Evolutionary conservation across 176 grass and related monocot genomes (phyloP).

Genomic region (Juncus inflexus): DNA sequence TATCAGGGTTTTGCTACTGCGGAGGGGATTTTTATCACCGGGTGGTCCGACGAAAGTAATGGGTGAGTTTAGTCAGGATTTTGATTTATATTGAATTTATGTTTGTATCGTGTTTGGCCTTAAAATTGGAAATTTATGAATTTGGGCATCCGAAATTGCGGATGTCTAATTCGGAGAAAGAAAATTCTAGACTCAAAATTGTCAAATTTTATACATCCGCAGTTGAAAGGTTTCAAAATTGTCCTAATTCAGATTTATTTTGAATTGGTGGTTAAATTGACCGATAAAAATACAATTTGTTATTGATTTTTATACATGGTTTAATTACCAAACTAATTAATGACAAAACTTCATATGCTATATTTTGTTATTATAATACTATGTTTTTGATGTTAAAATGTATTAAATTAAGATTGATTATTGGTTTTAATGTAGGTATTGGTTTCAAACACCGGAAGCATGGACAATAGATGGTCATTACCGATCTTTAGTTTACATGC

Average conservation of each 20-base stretch:
- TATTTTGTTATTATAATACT: too few species aligned
- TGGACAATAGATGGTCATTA: conserved; percentile 85
- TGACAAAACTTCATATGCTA: too few species aligned
- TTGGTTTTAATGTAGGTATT: conserved; percentile 49
- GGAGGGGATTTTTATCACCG: conserved; percentile 74
- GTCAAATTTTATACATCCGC: neutral
- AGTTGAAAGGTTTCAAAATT: too few species aligned
- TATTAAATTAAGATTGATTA: conserved; percentile 1
- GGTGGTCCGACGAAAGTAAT: conserved; percentile 91
- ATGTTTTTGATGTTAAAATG: too few species aligned
- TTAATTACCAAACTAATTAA: too few species aligned
- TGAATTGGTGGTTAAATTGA: too few species aligned
- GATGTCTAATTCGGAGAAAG: too few species aligned
- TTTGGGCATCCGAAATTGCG: too few species aligned
- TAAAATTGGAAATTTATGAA: too few species aligned
- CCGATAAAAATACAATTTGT: too few species aligned
- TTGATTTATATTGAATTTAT: neutral
- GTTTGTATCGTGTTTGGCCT: neutral
- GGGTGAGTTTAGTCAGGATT: conserved; percentile 57
- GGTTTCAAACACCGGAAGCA: conserved; percentile 95
- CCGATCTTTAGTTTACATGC: conserved; percentile 89
- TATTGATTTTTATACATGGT: too few species aligned
- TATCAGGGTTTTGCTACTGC: conserved; percentile 84
- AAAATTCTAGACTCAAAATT: neutral
- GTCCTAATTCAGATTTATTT: too few species aligned